Base-by-base conservation (phyloP, 2,329 filamentous ascomycete genomes). In the Escovopsis weberi region DNA sequence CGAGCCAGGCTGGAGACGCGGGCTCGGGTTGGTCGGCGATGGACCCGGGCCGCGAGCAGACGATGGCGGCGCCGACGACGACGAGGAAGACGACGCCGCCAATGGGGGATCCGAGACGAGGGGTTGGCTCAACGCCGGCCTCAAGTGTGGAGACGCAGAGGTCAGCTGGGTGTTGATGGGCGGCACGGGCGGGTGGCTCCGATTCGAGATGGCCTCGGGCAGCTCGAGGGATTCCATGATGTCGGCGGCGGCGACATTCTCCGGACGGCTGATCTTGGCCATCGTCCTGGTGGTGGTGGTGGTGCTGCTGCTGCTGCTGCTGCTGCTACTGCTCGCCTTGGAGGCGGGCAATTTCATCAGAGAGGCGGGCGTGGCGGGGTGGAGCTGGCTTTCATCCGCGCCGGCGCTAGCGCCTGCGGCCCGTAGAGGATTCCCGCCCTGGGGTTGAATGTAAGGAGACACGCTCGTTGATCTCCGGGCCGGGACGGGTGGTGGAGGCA, bases 331-430 rank as follows among this genome's bases (percentile, higher is more conserved):
- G 48, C 72, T 73, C 41, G 65, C 60, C 51, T 67, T 67, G 53
- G 73, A 73, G 26, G 72, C 69, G 4, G 69, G 71, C 37, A 89
- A 69, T 53, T 78, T 82, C 83, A 95, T 94, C 45, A 94, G 64
- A 6, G 87, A 94, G 8, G 88, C 85, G 1, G 87, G 87, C 0
- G 87, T 94, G 2, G 85, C 87, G 10, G 85, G 84, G 41, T 78
- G 75, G 51, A 64, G 66, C 41, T 66, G 67, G 19, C 62, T 53
- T 9, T 45, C 47, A 28, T 33, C 44, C 6, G 43, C 48, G 19
- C 33, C 38, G 15, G 30, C 12, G 12, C 32, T 10, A 19, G 19
- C 37, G 10, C 34, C 39, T 12, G 19, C 32, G 6, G 39, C 19
- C 35, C 55, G 51, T 12, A 53, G 48, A n/a, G n/a, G n/a, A 37